Percentiles rank a stretch among this genome's conserved stretches.
Conservation (phyloP, 192 early-diverging fungal species). For the Diversispora epigaea region DNA sequence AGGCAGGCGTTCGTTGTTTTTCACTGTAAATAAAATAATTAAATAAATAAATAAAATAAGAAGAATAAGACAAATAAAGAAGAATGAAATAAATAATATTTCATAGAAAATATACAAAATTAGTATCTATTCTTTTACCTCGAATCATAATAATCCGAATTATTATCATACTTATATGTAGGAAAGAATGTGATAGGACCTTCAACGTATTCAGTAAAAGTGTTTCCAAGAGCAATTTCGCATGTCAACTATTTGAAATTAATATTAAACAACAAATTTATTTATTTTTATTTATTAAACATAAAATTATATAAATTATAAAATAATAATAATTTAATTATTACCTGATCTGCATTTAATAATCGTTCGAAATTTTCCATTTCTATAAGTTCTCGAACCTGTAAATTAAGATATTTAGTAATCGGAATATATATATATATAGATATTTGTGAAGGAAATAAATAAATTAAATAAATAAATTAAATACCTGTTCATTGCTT, state of each 20-base stretch:
- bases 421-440: not conserved
- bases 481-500: slow-evolving; percentile 66
- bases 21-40: slow-evolving; percentile 45
- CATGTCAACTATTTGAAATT: slow-evolving; percentile 40
- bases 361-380: slow-evolving; percentile 51
- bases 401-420: not conserved
- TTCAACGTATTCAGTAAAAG: slow-evolving; percentile 81
- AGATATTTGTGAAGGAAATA: no score
- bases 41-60: not conserved
- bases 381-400: slow-evolving; percentile 46
- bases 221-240: slow-evolving; percentile 59
- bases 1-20: slow-evolving; percentile 61
- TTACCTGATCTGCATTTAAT: slow-evolving; percentile 60
- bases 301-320: slow-evolving; percentile 8
- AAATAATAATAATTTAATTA: not conserved
- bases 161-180: slow-evolving; percentile 82
- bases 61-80: not conserved
- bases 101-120: not conserved
- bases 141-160: slow-evolving; percentile 68
- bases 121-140: slow-evolving; percentile 39
- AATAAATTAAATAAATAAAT: not conserved
- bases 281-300: slow-evolving; percentile 25
- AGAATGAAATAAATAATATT: no score
- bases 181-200: slow-evolving; percentile 69
- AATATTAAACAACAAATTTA: not conserved